Base-by-base conservation (phyloP, 164 flowering plant species). In the Berberis thunbergii region DNA sequence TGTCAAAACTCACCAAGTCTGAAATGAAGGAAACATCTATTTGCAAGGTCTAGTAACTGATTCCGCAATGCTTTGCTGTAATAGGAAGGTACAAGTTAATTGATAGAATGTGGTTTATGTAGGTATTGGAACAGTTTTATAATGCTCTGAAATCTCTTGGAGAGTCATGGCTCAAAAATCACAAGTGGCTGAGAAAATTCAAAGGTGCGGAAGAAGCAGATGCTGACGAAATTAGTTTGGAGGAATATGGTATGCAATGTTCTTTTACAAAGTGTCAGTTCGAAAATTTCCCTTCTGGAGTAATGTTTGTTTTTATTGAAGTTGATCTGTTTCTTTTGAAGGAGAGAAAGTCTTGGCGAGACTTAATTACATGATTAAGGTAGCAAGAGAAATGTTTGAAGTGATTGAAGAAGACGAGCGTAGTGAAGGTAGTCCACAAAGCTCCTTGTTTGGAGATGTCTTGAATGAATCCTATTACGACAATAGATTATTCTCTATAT, bases 311-410 rank as follows among this genome's bases (percentile, higher is more conserved):
- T 54, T 26, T 52, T 2, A 52, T 58, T 63, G 64, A 57, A 66
- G 41, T 57, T 55, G 9, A 7, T 41, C 54, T 69, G 10, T 41
- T 48, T 53, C 13, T 43, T 49, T 52, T 74, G 61, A 41, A 84
- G 88, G 73, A 68, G 80, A 69, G 58, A 63, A 52, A 64, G 81
- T 78, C 10, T 38, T 84, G 72, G 75, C 68, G 56, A 72, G 68
- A 59, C 83, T 91, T 7, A 79, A 80, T 45, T 75, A 73, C 71
- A 57, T 85, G 68, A 86, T 78, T 8, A 75, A 72, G 68, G 70
- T 76, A 52, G 86, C 89, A 45, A 78, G 61, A 44, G 85, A 78
- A 43, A 80, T 77, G 56, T 83, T 80, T 26, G 89, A 83, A 44
- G 49, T 75, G 66, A 76, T 81, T 77, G 90, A 86, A 55, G 89